phyloP scores from a whole-genome alignment of 768 basidiomycete genomes.

The Rhodotorula kratochvilovae region DNA sequence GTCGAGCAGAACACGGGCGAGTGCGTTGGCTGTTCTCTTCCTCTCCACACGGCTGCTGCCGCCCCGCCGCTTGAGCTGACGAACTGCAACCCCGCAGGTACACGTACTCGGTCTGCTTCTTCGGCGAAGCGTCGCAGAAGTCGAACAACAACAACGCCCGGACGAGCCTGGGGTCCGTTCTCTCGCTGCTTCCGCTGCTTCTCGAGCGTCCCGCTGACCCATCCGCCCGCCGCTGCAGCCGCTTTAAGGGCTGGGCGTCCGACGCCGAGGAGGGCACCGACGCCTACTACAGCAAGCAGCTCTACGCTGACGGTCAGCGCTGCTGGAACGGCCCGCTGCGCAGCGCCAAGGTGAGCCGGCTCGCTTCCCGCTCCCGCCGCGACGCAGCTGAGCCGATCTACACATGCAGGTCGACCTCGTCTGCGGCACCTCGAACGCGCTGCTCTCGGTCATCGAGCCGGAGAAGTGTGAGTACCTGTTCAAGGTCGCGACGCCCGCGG shows the following conservation, averaged over 20 bases:
- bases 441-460: slow-evolving; percentile 74
- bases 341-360: slow-evolving; percentile 62
- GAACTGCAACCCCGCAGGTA: slow-evolving; percentile 68
- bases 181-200: neutral
- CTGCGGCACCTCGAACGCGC: slow-evolving; percentile 78
- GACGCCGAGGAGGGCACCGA: slow-evolving; percentile 56
- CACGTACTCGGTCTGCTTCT: slow-evolving; percentile 89
- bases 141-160: slow-evolving; percentile 70
- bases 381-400: neutral
- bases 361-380: slow-evolving; percentile 10
- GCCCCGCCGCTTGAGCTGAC: too few relatives aligned
- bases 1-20: slow-evolving; percentile 80
- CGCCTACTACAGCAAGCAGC: slow-evolving; percentile 74
- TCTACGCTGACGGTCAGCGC: slow-evolving; percentile 75
- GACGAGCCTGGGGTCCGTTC: slow-evolving; percentile 73
- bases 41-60: too few relatives aligned
- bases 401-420: slow-evolving; percentile 63
- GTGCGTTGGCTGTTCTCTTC: slow-evolving; percentile 54
- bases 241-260: slow-evolving; percentile 75
- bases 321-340: slow-evolving; percentile 76
- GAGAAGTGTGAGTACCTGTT: slow-evolving; percentile 67
- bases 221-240: slow-evolving; percentile 35
- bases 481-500: slow-evolving; percentile 40
- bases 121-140: slow-evolving; percentile 80
- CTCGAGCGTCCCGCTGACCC: neutral